These are phyloP conservation scores for Trichoderma lentiforme DNA, from an alignment of 2,329 filamentous ascomycete species.

Conservation along the genomic window DNA sequence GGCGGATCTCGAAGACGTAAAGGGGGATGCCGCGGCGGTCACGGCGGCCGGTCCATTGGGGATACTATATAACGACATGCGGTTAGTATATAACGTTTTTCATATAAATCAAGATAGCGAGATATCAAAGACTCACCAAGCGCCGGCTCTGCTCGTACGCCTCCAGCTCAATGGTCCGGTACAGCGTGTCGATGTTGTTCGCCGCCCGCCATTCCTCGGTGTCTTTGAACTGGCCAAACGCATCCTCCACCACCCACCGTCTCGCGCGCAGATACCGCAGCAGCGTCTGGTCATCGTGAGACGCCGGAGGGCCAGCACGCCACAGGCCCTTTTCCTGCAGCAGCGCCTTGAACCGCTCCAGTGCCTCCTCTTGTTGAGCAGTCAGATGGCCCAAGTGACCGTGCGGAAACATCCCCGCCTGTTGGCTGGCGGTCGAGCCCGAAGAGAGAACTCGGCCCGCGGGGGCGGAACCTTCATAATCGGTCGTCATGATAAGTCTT, in stretches of 20 bases:
- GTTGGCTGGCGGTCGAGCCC: conserved; percentile 32
- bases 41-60: conserved; percentile 89
- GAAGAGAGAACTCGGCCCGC: conserved; percentile 31
- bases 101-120: background rate
- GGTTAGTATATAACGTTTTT: background rate
- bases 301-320: conserved; percentile 52
- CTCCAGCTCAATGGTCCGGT: conserved; percentile 80
- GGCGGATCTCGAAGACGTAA: conserved; percentile 83
- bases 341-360: conserved; percentile 68
- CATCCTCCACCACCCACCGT: conserved; percentile 74
- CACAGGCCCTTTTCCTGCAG: conserved; percentile 64
- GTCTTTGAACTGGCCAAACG: conserved; percentile 78
- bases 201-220: conserved; percentile 84
- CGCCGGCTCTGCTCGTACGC: conserved; percentile 77
- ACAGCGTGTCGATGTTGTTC: conserved; percentile 74
- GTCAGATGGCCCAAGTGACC: conserved; percentile 81
- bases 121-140: conserved; percentile 51
- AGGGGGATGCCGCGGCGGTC: conserved; percentile 89
- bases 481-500: conserved; percentile 26
- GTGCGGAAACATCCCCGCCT: conserved; percentile 56
- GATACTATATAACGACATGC: conserved; percentile 57
- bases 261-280: conserved; percentile 84
- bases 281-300: conserved; percentile 71
- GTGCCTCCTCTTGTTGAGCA: conserved; percentile 61
- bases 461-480: conserved; percentile 24